phyloP scores from a whole-genome alignment of 1,139 yeast genomes.

The Pichia sp. region DNA sequence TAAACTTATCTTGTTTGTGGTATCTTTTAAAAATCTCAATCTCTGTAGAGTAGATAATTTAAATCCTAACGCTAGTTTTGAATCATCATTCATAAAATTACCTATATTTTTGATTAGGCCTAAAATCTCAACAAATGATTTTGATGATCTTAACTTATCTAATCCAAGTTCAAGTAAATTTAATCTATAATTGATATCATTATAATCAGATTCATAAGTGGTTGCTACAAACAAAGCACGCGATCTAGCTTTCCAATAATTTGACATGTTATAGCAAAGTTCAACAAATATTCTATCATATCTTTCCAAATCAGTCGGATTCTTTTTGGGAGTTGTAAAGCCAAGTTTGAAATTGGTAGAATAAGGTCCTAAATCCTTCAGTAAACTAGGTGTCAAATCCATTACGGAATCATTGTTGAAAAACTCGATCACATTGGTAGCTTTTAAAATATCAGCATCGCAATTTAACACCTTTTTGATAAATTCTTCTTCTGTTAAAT shows the following conservation, averaged over 20 bases:
- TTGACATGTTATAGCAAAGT: conserved; percentile 67
- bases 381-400: conserved; percentile 57
- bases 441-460: conserved; percentile 49
- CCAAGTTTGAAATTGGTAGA: conserved; percentile 35
- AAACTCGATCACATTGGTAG: conserved; percentile 63
- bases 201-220: conserved; percentile 68
- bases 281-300: conserved; percentile 77
- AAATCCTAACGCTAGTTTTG: conserved; percentile 81
- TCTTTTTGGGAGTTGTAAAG: conserved; percentile 41
- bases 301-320: conserved; percentile 62
- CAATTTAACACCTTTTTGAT: conserved; percentile 55
- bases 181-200: conserved; percentile 59
- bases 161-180: conserved; percentile 63
- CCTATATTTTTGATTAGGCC: conserved; percentile 81
- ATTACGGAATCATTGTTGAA: conserved; percentile 62
- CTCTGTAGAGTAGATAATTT: conserved; percentile 75
- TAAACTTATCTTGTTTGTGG: conserved; percentile 70
- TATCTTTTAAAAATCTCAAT: conserved; percentile 79
- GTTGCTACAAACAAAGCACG: conserved; percentile 62
- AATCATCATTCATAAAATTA: conserved; percentile 82
- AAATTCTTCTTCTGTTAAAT: conserved; percentile 49
- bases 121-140: conserved; percentile 59
- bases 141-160: conserved; percentile 52
- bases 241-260: conserved; percentile 86
- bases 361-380: conserved; percentile 64